A percentile compares a stretch with the other conserved stretches of the same genome.
These are phyloP conservation scores for Bjerkandera adusta DNA, from an alignment of 1,284 basidiomycete genomes.

Conservation along the genomic window DNA sequence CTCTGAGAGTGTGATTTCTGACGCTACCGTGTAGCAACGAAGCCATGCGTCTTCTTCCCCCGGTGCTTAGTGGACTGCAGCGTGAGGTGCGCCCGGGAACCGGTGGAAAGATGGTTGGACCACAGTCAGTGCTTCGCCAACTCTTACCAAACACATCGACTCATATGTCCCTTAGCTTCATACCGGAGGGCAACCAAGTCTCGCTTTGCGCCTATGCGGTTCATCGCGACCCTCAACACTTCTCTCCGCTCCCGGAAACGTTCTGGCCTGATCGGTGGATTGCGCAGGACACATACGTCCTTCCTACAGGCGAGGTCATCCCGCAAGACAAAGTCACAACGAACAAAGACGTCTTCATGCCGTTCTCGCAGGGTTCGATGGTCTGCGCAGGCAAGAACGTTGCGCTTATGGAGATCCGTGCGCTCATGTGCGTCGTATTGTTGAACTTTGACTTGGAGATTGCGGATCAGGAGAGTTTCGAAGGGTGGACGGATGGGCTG, in stretches of 20 bases:
- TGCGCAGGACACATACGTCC: slow-evolving; percentile 15
- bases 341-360: slow-evolving; percentile 20
- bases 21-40: slow-evolving; percentile 31
- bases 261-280: slow-evolving; percentile 47
- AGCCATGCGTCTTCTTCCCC: slow-evolving; percentile 36
- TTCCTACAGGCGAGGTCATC: slow-evolving; percentile 16
- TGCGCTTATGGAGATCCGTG: slow-evolving; percentile 25
- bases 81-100: slow-evolving; percentile 30
- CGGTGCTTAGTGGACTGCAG: slow-evolving; percentile 33
- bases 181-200: slow-evolving; percentile 38
- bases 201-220: slow-evolving; percentile 36
- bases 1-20: not conserved
- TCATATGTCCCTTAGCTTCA: too few relatives aligned
- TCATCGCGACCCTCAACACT: slow-evolving; percentile 39
- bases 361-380: slow-evolving; percentile 23
- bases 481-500: slow-evolving; percentile 20
- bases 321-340: slow-evolving; percentile 11
- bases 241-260: slow-evolving; percentile 37
- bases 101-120: slow-evolving; percentile 31
- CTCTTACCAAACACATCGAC: too few relatives aligned
- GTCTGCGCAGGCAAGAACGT: slow-evolving; percentile 28
- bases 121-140: slow-evolving; percentile 18
- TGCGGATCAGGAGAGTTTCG: slow-evolving; percentile 13
- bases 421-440: slow-evolving; percentile 20
- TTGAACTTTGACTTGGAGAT: slow-evolving; percentile 22